Percentiles rank a stretch among this genome's conserved stretches.
phyloP scores from a whole-genome alignment of 2,329 filamentous ascomycete species.

The Hypoxylon sp. region DNA sequence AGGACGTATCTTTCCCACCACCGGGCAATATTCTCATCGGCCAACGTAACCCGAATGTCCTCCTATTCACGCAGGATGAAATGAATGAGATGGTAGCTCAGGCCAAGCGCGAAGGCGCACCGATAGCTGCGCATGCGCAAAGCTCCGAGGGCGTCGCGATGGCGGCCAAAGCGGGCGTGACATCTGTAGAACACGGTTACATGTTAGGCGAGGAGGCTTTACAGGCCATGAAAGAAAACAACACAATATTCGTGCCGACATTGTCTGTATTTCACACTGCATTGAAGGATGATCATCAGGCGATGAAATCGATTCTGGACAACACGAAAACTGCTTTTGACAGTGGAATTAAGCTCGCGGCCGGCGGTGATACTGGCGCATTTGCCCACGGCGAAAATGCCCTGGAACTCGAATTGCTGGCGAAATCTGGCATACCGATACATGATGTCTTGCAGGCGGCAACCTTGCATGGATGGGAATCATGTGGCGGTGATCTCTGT shows the following conservation, averaged over 20 bases:
- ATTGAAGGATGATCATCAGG: conserved; percentile 38
- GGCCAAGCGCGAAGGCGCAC: conserved; percentile 51
- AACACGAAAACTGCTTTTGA: conserved; percentile 56
- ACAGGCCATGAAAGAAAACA: conserved; percentile 53
- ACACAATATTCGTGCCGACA: conserved; percentile 62
- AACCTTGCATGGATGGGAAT: conserved; percentile 63
- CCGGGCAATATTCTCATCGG: conserved; percentile 35
- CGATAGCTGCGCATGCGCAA: conserved; percentile 55
- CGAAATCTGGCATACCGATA: conserved; percentile 59
- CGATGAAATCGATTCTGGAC: conserved; percentile 46
- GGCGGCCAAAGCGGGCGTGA: conserved; percentile 57
- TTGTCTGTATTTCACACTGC: conserved; percentile 54
- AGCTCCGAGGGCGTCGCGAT: conserved; percentile 54
- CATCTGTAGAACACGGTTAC: conserved; percentile 57
- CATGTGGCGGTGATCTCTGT: conserved; percentile 61
- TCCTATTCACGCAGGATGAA: conserved; percentile 58
- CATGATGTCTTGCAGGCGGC: conserved; percentile 59
- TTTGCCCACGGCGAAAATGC: conserved; percentile 62
- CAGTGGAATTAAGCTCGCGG: conserved; percentile 58
- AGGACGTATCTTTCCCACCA: conserved; percentile 49
- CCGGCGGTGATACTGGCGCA: conserved; percentile 63
- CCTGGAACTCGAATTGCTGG: conserved; percentile 63
- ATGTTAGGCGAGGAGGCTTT: conserved; percentile 52
- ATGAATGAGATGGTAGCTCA: conserved; percentile 60
- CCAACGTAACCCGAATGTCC: conserved; percentile 52